These are phyloP conservation scores for Hericium rajendrae DNA, from an alignment of 768 basidiomycete species.

Conservation along the genomic window DNA sequence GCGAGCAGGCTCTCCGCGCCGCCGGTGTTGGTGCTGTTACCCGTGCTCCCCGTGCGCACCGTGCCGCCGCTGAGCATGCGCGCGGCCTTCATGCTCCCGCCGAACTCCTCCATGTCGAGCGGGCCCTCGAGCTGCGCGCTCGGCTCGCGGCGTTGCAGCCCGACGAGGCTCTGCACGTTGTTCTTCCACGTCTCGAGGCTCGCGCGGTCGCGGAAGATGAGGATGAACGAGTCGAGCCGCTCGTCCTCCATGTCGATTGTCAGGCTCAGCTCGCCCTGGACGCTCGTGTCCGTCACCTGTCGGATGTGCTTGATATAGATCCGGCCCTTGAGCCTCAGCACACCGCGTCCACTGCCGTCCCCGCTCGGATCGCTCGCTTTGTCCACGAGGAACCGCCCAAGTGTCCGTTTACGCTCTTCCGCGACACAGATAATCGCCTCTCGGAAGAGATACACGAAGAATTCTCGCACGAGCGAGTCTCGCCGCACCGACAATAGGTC, in stretches of 20 bases:
- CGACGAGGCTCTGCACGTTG: slow-evolving; percentile 73
- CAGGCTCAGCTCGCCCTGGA: slow-evolving; percentile 78
- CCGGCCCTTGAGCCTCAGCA: slow-evolving; percentile 85
- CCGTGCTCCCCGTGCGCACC: slow-evolving; percentile 43
- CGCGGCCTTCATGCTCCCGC: slow-evolving; percentile 65
- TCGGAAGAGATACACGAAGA: slow-evolving; percentile 93
- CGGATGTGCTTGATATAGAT: slow-evolving; percentile 95
- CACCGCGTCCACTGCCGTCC: slow-evolving; percentile 39
- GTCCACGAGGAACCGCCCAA: slow-evolving; percentile 66
- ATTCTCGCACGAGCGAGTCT: slow-evolving; percentile 84
- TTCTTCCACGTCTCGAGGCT: slow-evolving; percentile 84
- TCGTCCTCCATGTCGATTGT: slow-evolving; percentile 99
- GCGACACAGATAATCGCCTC: slow-evolving; percentile 96
- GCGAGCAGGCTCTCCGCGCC: slow-evolving; percentile 47
- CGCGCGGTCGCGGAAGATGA: slow-evolving; percentile 88
- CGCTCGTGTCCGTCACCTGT: slow-evolving; percentile 72
- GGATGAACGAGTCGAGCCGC: slow-evolving; percentile 84
- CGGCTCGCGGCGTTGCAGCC: slow-evolving; percentile 46
- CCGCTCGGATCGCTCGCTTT: slow-evolving; percentile 12
- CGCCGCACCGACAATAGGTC: slow-evolving; percentile 85
- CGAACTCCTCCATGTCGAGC: slow-evolving; percentile 54
- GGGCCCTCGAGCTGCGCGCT: slow-evolving; percentile 25
- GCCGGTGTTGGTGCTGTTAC: too few relatives aligned
- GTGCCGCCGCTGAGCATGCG: slow-evolving; percentile 73
- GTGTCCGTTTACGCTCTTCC: slow-evolving; percentile 81